Conservation (phyloP, 768 basidiomycete species). For the Hypsizygus marmoreus region DNA sequence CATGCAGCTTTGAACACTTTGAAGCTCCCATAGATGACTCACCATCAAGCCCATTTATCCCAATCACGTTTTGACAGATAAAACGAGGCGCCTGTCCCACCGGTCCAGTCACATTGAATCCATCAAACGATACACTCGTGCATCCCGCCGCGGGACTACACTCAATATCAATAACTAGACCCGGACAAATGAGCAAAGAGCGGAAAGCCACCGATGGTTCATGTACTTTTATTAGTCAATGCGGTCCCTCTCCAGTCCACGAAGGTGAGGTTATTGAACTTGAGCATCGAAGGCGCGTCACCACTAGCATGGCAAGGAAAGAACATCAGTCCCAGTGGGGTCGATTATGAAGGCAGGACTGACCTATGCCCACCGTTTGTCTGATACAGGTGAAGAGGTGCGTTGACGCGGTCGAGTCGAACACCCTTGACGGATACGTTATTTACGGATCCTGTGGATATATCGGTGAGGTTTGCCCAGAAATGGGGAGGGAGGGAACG, state of each 20-base stretch:
- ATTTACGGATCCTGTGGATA: constrained; percentile 39
- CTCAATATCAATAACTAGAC: constrained; percentile 49
- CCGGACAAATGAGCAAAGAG: not conserved
- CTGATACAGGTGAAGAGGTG: constrained; percentile 51
- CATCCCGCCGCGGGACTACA: constrained; percentile 54
- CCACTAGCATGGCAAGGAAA: constrained; percentile 31
- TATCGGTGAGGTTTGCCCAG: not conserved
- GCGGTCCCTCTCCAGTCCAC: constrained; percentile 50
- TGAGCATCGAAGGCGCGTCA: constrained; percentile 49
- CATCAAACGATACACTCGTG: constrained; percentile 40
- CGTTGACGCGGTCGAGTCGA: constrained; percentile 45
- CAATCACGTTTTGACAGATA: constrained; percentile 50
- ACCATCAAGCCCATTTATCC: constrained; percentile 38
- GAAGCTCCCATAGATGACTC: constrained; percentile 8
- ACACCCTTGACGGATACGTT: constrained; percentile 47
- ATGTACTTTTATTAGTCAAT: constrained; percentile 38
- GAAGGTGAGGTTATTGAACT: constrained; percentile 49
- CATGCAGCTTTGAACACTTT: not conserved
- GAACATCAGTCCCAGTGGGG: not conserved
- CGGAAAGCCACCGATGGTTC: not conserved
- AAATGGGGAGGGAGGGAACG: not conserved
- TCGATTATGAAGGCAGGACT: constrained; percentile 9
- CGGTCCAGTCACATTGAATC: constrained; percentile 42
- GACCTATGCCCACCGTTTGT: constrained; percentile 52
- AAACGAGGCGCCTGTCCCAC: constrained; percentile 34